Percentiles rank a stretch among this genome's conserved stretches.
These are phyloP conservation scores for Aphanocladium album DNA, from an alignment of 2,329 filamentous ascomycete species.

Conservation along the genomic window DNA sequence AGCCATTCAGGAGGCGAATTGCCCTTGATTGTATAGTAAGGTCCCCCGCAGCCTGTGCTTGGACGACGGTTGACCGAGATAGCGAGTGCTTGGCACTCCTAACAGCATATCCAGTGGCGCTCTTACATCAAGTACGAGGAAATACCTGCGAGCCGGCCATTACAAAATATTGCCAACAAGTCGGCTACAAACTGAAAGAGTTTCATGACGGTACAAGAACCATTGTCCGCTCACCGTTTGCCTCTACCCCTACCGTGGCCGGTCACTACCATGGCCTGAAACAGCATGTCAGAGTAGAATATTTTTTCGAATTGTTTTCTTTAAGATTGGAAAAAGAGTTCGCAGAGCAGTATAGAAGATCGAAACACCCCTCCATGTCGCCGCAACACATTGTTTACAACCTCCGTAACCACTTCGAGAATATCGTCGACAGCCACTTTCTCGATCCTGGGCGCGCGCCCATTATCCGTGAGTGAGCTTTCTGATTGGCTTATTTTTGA, in stretches of 20 bases:
- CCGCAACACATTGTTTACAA: slow-evolving; percentile 23
- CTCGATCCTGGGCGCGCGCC: slow-evolving; percentile 17
- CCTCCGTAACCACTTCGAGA: slow-evolving; percentile 24
- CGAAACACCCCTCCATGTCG: slow-evolving; percentile 14
- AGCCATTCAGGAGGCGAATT: slow-evolving; percentile 13
- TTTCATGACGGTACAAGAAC: slow-evolving; percentile 13
- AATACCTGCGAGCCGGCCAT: slow-evolving; percentile 23
- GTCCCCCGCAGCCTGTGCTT: neutral
- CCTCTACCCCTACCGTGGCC: neutral
- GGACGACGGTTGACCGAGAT: slow-evolving; percentile 7
- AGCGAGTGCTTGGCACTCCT: slow-evolving; percentile 25
- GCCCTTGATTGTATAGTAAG: slow-evolving; percentile 21
- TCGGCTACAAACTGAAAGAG: slow-evolving; percentile 16
- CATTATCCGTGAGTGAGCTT: slow-evolving; percentile 21
- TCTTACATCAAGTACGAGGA: slow-evolving; percentile 20
- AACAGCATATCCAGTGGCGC: slow-evolving; percentile 22
- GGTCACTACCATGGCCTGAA: neutral
- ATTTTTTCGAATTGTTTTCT: slow-evolving; percentile 25
- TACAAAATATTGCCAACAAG: slow-evolving; percentile 20
- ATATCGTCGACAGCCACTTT: slow-evolving; percentile 19
- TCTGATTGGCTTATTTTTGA: too few species aligned
- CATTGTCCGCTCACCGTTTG: neutral
- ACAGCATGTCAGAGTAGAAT: slow-evolving; percentile 14
- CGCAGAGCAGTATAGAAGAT: slow-evolving; percentile 7
- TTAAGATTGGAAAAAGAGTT: slow-evolving; percentile 23